These are phyloP conservation scores for Ceriops zippeliana DNA, from an alignment of 345 rosid species.

Conservation along the genomic window DNA sequence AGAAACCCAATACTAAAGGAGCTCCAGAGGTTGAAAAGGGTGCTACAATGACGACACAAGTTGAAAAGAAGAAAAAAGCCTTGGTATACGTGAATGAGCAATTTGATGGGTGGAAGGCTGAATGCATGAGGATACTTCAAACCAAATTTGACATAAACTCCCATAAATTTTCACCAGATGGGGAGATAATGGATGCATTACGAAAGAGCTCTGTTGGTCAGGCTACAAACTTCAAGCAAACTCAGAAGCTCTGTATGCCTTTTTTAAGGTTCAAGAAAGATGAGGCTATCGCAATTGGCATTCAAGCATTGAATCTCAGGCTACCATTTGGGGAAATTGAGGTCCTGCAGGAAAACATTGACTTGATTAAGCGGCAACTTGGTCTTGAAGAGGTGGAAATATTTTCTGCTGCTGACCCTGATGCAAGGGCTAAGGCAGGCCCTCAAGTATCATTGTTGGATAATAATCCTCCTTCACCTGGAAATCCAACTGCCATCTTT, in stretches of 20 bases:
- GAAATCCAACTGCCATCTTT: slow-evolving; percentile 75
- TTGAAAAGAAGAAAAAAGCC: slow-evolving; percentile 51
- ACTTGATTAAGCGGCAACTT: slow-evolving; percentile 73
- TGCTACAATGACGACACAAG: slow-evolving; percentile 40
- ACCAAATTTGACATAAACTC: slow-evolving; percentile 47
- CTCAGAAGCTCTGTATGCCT: slow-evolving; percentile 78
- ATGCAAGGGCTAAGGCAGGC: slow-evolving; percentile 52
- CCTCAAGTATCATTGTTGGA: slow-evolving; percentile 42
- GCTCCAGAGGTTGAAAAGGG: slow-evolving; percentile 43
- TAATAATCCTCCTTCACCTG: slow-evolving; percentile 81
- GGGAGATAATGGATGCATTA: slow-evolving; percentile 58
- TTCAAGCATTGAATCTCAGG: slow-evolving; percentile 69
- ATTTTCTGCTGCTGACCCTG: slow-evolving; percentile 44
- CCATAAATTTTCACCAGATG: slow-evolving; percentile 54
- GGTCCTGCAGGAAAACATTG: slow-evolving; percentile 68
- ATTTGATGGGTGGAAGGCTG: slow-evolving; percentile 85
- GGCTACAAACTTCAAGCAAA: slow-evolving; percentile 56
- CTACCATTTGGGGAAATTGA: slow-evolving; percentile 85
- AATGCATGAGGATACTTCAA: slow-evolving; percentile 67
- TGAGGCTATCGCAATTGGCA: slow-evolving; percentile 61
- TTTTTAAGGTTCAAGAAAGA: slow-evolving; percentile 87
- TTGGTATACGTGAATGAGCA: slow-evolving; percentile 75
- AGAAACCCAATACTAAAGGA: slow-evolving; percentile 67
- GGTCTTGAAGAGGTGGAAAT: slow-evolving; percentile 65
- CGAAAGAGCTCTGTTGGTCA: slow-evolving; percentile 49